Percentiles rank a stretch among this genome's conserved stretches.
phyloP scores from a whole-genome alignment of 768 basidiomycete genomes.

The Fistulinella prunicolor region DNA sequence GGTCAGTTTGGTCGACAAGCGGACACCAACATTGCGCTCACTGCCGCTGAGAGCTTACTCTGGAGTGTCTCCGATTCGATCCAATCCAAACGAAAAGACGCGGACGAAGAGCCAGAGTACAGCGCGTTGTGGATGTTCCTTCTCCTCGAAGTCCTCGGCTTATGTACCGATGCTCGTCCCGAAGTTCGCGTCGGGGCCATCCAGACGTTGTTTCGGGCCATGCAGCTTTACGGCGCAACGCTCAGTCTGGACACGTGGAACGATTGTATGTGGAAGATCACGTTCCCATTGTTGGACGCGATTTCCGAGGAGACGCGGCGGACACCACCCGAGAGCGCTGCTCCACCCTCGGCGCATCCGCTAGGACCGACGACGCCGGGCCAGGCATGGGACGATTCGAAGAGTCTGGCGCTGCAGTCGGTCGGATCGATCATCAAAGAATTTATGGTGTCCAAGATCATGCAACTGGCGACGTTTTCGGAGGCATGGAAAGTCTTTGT shows the following conservation, averaged over 20 bases:
- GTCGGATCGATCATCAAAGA: constrained; percentile 81
- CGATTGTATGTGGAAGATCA: constrained; percentile 86
- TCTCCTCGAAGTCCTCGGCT: constrained; percentile 73
- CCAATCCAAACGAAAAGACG: constrained; percentile 72
- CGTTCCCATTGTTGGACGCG: constrained; percentile 81
- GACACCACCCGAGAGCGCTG: constrained; percentile 13
- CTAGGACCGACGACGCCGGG: constrained; percentile 19
- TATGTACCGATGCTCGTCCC: constrained; percentile 77
- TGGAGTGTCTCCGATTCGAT: constrained; percentile 98
- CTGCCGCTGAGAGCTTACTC: constrained; percentile 86
- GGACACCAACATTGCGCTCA: constrained; percentile 95
- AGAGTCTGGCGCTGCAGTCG: constrained; percentile 79
- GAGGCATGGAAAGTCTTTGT: constrained; percentile 77
- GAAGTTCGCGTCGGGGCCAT: constrained; percentile 94
- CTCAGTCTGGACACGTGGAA: constrained; percentile 84
- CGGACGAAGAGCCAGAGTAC: constrained; percentile 64
- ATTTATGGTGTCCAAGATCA: constrained; percentile 72
- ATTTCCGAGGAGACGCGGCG: constrained; percentile 56
- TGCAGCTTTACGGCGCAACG: constrained; percentile 90
- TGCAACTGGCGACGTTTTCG: constrained; percentile 65
- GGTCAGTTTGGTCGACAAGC: constrained; percentile 89
- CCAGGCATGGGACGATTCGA: constrained; percentile 83
- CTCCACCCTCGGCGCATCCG: constrained; percentile 2
- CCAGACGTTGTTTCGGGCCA: constrained; percentile 89
- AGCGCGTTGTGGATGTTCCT: constrained; percentile 94